phyloP scores from a whole-genome alignment of 2,329 filamentous ascomycete species.

The Penicillium oxalicum region DNA sequence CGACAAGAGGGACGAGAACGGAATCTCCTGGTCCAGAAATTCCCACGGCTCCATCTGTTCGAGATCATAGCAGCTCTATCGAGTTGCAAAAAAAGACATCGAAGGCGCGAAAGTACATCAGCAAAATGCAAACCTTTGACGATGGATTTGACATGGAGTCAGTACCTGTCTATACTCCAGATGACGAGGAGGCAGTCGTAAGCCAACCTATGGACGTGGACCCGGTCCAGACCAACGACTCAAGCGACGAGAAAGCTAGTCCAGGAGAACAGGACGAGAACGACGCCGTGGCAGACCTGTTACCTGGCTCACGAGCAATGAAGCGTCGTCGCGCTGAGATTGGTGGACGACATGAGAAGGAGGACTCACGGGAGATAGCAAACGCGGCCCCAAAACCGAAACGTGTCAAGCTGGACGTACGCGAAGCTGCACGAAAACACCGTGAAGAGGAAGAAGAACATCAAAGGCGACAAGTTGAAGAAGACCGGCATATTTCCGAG shows the following conservation, averaged over 20 bases:
- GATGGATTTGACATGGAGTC: conserved; percentile 49
- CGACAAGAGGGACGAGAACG: not conserved
- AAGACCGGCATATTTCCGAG: conserved; percentile 47
- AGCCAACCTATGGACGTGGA: conserved; percentile 20
- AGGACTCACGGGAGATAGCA: conserved; percentile 16
- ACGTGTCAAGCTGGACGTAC: conserved; percentile 60
- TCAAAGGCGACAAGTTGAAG: conserved; percentile 38
- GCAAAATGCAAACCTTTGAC: conserved; percentile 67
- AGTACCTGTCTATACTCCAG: conserved; percentile 32
- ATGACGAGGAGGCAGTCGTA: conserved; percentile 14
- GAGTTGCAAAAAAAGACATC: conserved; percentile 18
- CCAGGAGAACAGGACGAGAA: conserved; percentile 36
- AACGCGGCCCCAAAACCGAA: conserved; percentile 41
- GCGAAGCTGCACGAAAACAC: conserved; percentile 55
- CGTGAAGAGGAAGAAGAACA: conserved; percentile 52
- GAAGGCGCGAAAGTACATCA: conserved; percentile 29
- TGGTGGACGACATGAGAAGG: conserved; percentile 40
- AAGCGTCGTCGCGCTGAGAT: conserved; percentile 69
- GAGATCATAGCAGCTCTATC: conserved; percentile 13
- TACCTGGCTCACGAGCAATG: conserved; percentile 68
- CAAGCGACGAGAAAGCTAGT: conserved; percentile 23
- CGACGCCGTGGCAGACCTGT: conserved; percentile 64
- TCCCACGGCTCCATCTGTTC: not conserved
- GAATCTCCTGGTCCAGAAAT: not conserved
- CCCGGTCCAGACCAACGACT: conserved; percentile 14